Base-by-base conservation (phyloP, 2,329 filamentous ascomycete genomes). In the Botryosphaeria dothidea region DNA sequence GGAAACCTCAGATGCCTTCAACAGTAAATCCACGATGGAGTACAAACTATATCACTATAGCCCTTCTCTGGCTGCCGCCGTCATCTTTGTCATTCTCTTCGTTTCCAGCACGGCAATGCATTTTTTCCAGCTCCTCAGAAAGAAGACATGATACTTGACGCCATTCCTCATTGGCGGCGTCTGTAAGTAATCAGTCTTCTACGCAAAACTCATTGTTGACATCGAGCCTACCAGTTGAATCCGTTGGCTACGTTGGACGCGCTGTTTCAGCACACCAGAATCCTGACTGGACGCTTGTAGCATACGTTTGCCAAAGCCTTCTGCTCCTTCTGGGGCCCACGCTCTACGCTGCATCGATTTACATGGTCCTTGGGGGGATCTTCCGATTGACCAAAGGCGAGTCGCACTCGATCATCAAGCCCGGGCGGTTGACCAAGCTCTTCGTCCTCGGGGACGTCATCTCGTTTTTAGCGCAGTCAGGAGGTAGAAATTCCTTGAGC, bases 171-270 rank as follows among this genome's bases (percentile, higher is more conserved):
- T 86, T 19, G 83, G 84, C 23, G 81, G 82, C 21, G 60, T 80
- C 19, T 84, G 83, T 84, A 21, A 45, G 43, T 45, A 75, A 65
- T 72, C 25, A 15, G 25, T 11, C 21, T 13, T 17, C 3, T 19
- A 15, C 21, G 1, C 4, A 13, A 15, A 17, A 34, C 17, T 23
- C 11, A 17, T 34, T 43, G 38, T 25, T 45, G 62, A 29, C n/a
- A 17, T 21, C 21, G 60, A 34, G 13, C 25, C 5, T 27, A 38
- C 31, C 54, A 85, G 82, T 85, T 66, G 82, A 86, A 71, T 71
- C 72, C 0, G 72, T 85, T 29, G 84, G 84, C 15, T 86, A 86
- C 66, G 69, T 82, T 13, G 82, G 79, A 1, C 80, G 84, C 54
- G 78, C 48, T 45, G 15, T 45, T 31, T 31, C 68, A 79, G 46